phyloP scores from a whole-genome alignment of 805 yeast species.

The Wickerhamiella hasegawae region DNA sequence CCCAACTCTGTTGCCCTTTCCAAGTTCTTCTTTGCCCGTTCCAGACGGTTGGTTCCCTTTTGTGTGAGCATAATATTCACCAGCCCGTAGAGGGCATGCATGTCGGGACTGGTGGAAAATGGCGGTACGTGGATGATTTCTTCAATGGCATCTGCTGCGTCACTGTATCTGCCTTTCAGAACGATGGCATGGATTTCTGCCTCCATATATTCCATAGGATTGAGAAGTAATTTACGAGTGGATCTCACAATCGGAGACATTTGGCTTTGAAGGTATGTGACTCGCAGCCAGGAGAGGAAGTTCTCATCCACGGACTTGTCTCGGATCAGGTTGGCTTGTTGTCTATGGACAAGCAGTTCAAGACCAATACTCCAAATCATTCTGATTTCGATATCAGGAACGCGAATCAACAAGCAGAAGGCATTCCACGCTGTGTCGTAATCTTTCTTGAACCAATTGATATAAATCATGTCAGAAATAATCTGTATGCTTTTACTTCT shows the following conservation, averaged over 20 bases:
- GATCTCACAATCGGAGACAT: too few species aligned
- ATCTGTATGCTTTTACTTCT: conserved; percentile 2
- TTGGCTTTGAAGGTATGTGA: neutral
- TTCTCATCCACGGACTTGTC: neutral
- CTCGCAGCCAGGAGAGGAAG: neutral
- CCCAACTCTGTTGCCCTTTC: too few species aligned
- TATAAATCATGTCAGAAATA: neutral
- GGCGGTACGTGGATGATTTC: neutral
- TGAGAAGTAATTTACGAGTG: too few species aligned
- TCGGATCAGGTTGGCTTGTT: neutral
- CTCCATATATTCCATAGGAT: too few species aligned
- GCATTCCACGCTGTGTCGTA: neutral
- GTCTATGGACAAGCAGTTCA: neutral
- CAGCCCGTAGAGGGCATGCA: neutral
- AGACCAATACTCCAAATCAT: neutral
- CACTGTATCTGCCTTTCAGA: neutral
- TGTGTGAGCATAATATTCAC: neutral
- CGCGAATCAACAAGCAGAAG: neutral
- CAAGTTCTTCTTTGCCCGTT: too few species aligned
- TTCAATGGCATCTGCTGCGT: neutral
- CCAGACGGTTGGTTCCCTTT: too few species aligned
- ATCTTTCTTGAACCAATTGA: neutral
- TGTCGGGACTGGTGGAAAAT: neutral
- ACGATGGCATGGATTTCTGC: too few species aligned
- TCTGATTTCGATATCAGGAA: neutral